phyloP scores from a whole-genome alignment of 768 basidiomycete species.

The Serendipita indica region DNA sequence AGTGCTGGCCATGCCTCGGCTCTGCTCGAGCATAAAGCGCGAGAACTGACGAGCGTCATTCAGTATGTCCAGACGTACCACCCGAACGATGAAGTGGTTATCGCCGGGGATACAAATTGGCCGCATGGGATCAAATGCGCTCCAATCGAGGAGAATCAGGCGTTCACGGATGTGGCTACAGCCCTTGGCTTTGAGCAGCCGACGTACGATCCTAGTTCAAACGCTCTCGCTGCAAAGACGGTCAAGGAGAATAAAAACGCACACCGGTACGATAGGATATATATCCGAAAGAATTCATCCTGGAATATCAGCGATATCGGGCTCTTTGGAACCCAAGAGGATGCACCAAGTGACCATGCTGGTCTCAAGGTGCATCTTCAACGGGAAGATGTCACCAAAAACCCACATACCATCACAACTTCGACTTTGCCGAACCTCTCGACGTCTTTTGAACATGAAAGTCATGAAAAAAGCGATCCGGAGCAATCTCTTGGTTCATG shows the following conservation, averaged over 20 bases:
- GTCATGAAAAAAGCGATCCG: too few species aligned
- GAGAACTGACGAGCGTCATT: conserved; percentile 14
- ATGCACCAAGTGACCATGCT: conserved; percentile 14
- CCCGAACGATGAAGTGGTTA: conserved; percentile 14
- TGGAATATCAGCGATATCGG: background rate
- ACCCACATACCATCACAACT: background rate
- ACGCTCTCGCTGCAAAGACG: conserved; percentile 16
- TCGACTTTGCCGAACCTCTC: background rate
- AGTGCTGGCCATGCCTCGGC: conserved; percentile 14
- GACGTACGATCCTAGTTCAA: conserved; percentile 16
- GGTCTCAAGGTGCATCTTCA: conserved; percentile 5
- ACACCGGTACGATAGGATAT: conserved; percentile 18
- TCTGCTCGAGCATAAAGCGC: conserved; percentile 13
- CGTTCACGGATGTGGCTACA: conserved; percentile 11
- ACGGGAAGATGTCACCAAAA: background rate
- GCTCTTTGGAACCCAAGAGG: conserved; percentile 8
- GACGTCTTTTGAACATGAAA: background rate
- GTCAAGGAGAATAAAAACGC: conserved; percentile 12
- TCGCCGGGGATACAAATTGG: conserved; percentile 17
- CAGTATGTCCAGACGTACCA: conserved; percentile 9
- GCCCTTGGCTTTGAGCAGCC: background rate
- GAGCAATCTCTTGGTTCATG: background rate
- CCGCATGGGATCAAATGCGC: conserved; percentile 11
- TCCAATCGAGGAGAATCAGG: background rate
- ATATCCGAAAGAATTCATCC: conserved; percentile 8